phyloP scores from a whole-genome alignment of 2,329 filamentous ascomycete species.

The Curvularia hawaiiensis region DNA sequence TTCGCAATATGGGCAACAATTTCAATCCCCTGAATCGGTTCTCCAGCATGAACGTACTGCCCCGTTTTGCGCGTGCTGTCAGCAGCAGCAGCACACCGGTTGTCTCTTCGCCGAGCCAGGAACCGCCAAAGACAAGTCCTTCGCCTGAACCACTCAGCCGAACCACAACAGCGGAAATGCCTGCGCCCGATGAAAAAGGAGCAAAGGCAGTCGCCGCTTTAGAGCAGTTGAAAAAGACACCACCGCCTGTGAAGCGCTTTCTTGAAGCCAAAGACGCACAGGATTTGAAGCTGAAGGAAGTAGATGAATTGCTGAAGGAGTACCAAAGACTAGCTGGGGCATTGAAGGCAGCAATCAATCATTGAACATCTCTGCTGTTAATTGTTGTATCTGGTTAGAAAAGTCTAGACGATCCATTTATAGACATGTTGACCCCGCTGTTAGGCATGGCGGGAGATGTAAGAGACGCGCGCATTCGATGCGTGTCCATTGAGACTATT shows the following conservation, averaged over 20 bases:
- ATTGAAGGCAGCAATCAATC: conserved; percentile 50
- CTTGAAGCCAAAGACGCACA: conserved; percentile 53
- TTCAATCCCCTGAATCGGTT: conserved; percentile 84
- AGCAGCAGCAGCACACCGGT: conserved; percentile 49
- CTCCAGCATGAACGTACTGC: conserved; percentile 73
- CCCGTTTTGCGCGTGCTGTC: conserved; percentile 70
- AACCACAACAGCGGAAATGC: conserved; percentile 28
- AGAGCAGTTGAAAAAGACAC: conserved; percentile 52
- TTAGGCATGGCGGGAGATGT: background rate
- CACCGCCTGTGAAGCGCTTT: conserved; percentile 55
- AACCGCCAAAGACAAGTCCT: conserved; percentile 36
- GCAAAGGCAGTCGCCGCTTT: conserved; percentile 51
- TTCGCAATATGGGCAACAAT: conserved; percentile 79
- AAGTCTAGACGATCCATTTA: background rate
- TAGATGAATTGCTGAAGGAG: conserved; percentile 53
- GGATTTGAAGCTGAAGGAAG: conserved; percentile 54
- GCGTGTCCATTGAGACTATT: background rate
- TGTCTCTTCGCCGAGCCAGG: conserved; percentile 46
- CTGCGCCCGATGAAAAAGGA: conserved; percentile 39
- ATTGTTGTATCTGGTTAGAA: background rate
- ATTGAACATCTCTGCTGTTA: conserved; percentile 20
- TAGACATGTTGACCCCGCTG: background rate
- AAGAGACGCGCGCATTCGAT: background rate
- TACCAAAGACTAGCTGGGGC: conserved; percentile 53
- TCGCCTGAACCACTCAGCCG: conserved; percentile 24